phyloP scores from a whole-genome alignment of 495 filamentous ascomycete genomes.

The Annulohypoxylon stygium region DNA sequence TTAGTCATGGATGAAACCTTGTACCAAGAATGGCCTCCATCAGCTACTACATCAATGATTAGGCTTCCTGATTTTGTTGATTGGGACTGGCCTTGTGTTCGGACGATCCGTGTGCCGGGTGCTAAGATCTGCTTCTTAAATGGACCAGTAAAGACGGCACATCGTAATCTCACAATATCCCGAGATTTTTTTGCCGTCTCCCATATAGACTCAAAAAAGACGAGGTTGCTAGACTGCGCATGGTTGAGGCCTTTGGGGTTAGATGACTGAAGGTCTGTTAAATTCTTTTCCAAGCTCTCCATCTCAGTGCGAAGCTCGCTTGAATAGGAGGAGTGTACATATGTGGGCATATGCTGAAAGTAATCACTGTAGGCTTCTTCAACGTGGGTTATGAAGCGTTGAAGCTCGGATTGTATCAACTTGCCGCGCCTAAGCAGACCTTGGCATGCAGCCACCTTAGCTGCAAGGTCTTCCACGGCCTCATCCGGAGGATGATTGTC shows the following conservation, averaged over 20 bases:
- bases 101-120: constrained; percentile 49
- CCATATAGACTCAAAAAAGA: constrained; percentile 49
- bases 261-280: constrained; percentile 25
- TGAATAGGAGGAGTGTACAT: constrained; percentile 45
- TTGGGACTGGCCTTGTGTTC: constrained; percentile 48
- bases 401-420: constrained; percentile 47
- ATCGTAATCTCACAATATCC: constrained; percentile 48
- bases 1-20: constrained; percentile 52
- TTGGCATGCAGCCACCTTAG: constrained; percentile 16
- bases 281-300: constrained; percentile 33
- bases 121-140: constrained; percentile 46
- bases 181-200: constrained; percentile 45
- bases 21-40: constrained; percentile 50
- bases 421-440: constrained; percentile 27
- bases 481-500: constrained; percentile 8
- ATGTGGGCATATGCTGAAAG: constrained; percentile 45
- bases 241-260: constrained; percentile 41
- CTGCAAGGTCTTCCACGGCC: constrained; percentile 1
- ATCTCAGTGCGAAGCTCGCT: constrained; percentile 44
- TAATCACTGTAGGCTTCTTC: constrained; percentile 43
- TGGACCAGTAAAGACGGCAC: constrained; percentile 46
- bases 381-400: constrained; percentile 45
- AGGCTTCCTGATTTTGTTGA: constrained; percentile 42
- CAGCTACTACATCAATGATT: constrained; percentile 48
- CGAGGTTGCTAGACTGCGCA: constrained; percentile 44